Evolutionary conservation across 2,329 filamentous ascomycete species (phyloP), one percentile per base, ranked within the genome.

Genomic region (Cladobotryum mycophilum): DNA sequence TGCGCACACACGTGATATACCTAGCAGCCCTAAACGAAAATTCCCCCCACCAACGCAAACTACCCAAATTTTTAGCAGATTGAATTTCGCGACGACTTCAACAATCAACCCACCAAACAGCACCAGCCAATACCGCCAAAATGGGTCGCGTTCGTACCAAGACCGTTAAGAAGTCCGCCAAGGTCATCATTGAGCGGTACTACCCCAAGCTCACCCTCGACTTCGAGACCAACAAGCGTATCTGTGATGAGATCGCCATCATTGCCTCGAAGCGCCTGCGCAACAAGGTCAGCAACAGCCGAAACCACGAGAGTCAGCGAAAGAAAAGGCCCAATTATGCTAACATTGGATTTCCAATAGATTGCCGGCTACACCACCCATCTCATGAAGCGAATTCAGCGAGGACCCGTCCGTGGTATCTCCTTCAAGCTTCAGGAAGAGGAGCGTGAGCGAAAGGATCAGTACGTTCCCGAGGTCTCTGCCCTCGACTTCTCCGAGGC

Each of bases 351-450:
- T 34, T 45, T 33, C 45, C 35, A 12, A 35, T 34, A 92, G 89
- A 95, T 96, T 80, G 91, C 93, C 70, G 93, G 93, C 68, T 97
- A 96, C 85, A 96, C 92, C 68, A 97, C 93, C 63, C 90, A 95
- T 74, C 75, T 95, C 77, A 99, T 99, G 95, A 97, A 97, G 86
- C 93, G 93, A 78, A 99, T 99, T 68, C 93, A 97, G 83, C 90
- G 93, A 75, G 93, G 93, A 62, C 93, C 93, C 62, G 93, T 99
- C 76, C 95, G 93, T 68, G 93, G 93, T 82, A 99, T 99, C 79
- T 99, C 95, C 76, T 99, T 99, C 91, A 99, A 99, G 85, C 89
- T 99, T 56, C 93, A 99, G 81, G 93, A 99, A 82, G 93, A 99
- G 82, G 93, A 99, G 86, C 89, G 93, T 84, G 93, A 99, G 81